Conservation (phyloP, 2,329 filamentous ascomycete genomes). For the Aureobasidium sp. region DNA sequence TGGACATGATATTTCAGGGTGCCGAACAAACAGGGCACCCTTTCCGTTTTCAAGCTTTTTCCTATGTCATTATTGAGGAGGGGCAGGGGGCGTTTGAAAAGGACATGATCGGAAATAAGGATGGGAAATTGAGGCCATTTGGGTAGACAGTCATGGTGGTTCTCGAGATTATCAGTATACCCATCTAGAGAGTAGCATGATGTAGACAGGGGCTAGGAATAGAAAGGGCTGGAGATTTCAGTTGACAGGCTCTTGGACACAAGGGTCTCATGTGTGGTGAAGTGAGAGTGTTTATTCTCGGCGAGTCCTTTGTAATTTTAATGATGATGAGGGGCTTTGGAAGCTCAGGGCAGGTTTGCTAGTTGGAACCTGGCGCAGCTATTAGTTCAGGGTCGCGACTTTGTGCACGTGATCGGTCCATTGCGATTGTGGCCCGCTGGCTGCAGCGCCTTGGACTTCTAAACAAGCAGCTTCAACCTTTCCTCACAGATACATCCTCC, state of each 20-base stretch:
- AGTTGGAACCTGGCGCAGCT: background rate
- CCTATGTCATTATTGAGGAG: background rate
- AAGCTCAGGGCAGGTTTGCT: background rate
- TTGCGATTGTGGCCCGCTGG: background rate
- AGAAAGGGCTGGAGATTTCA: background rate
- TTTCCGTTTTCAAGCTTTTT: background rate
- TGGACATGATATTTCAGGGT: background rate
- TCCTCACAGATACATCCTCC: slow-evolving; percentile 4
- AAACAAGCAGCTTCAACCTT: slow-evolving; percentile 13
- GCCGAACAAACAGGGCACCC: background rate
- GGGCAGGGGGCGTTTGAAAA: background rate
- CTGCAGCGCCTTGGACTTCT: slow-evolving; percentile 2
- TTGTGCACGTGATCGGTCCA: background rate
- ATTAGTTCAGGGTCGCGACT: background rate
- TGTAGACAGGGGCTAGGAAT: background rate
- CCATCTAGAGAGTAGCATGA: background rate
- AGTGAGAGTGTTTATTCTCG: background rate
- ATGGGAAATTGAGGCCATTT: slow-evolving; percentile 2
- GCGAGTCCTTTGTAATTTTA: background rate
- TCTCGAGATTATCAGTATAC: slow-evolving; percentile 3
- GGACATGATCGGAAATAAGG: background rate
- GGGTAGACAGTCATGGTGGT: background rate
- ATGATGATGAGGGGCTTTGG: background rate
- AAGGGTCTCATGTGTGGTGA: background rate
- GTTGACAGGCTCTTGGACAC: background rate